Evolutionary conservation across 225 moss, liverwort and hornwort genomes (phyloP).

Genomic region (Bryoerythrophyllum caledonicum): DNA sequence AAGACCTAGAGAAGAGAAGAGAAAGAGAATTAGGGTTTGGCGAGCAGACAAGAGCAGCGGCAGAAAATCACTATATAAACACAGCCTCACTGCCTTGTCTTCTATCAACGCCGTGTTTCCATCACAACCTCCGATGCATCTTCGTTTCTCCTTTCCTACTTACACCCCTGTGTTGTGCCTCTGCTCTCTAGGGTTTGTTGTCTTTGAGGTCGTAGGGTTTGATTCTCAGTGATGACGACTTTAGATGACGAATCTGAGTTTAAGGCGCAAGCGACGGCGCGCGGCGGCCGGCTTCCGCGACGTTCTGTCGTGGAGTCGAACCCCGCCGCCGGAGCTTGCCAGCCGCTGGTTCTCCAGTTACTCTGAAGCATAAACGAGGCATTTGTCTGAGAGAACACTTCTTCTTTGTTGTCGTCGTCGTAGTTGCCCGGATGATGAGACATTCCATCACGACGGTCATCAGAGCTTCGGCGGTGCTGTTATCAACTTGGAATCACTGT

Average conservation of each 20-base stretch:
- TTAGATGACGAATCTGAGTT: slow-evolving; percentile 71
- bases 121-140: fast-evolving
- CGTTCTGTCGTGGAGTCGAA: slow-evolving; percentile 33
- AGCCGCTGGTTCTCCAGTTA: slow-evolving; percentile 58
- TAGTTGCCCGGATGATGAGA: slow-evolving; percentile 23
- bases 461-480: slow-evolving; percentile 42
- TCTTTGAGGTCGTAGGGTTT: no score
- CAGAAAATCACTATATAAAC: background rate
- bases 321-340: slow-evolving; percentile 7
- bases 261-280: slow-evolving; percentile 9
- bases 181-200: background rate
- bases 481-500: slow-evolving; percentile 29
- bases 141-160: no score
- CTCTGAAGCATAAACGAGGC: slow-evolving; percentile 69
- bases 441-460: slow-evolving; percentile 47
- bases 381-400: slow-evolving; percentile 60
- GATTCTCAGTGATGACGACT: slow-evolving; percentile 64
- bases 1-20: no score
- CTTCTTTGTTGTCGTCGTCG: fast-evolving
- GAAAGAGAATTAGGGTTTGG: background rate
- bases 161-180: no score
- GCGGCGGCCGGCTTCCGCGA: slow-evolving; percentile 10
- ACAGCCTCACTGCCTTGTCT: background rate
- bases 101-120: background rate
- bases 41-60: background rate